Evolutionary conservation across 2,329 filamentous ascomycete genomes (phyloP), one percentile per base, ranked within the genome.

Genomic region (Xylariaceae sp.): DNA sequence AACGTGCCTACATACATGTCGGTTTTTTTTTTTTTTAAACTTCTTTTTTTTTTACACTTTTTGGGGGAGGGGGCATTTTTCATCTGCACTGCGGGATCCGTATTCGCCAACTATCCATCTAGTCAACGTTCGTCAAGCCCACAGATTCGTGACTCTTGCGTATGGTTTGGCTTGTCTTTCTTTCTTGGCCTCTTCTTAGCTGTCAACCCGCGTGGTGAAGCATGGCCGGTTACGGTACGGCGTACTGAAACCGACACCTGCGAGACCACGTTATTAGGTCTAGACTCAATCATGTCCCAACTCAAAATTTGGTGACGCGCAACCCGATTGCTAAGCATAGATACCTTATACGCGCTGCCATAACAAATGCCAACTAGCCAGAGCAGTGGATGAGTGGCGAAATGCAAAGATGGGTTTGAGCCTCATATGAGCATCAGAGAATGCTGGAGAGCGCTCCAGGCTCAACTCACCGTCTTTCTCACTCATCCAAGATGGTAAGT

Each of bases 401-500:
- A 31, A 5, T n/a, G 6, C 34, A 31, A n/a, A 31, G 37, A 29
- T 11, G 9, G 37, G 12, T 12, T 19, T 41, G 39, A 51, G 43
- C 43, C 45, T 56, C 47, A 51, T 29, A 26, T 51, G 30, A 43
- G 47, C 19, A 19, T 19, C 19, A 19, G 19, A 19, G 19, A 19
- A 19, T 19, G 19, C 19, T 19, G 19, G 19, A 56, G 50, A 53
- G 37, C 47, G 30, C 11, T 42, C 27, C 45, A 35, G 40, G 29
- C 43, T 40, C 32, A 39, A 37, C 32, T 51, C 56, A 51, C 47
- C 53, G 50, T 53, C 34, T 48, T 46, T 42, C 26, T 43, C 39
- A 37, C 35, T 39, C 12, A 12, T 31, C 19, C 19, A 19, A 19
- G 1, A 19, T 19, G 19, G 19, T 19, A 19, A 19, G 19, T 19